Evolutionary conservation across 2,329 filamentous ascomycete species (phyloP).

Genomic region (Ambrosiella beaveri): DNA sequence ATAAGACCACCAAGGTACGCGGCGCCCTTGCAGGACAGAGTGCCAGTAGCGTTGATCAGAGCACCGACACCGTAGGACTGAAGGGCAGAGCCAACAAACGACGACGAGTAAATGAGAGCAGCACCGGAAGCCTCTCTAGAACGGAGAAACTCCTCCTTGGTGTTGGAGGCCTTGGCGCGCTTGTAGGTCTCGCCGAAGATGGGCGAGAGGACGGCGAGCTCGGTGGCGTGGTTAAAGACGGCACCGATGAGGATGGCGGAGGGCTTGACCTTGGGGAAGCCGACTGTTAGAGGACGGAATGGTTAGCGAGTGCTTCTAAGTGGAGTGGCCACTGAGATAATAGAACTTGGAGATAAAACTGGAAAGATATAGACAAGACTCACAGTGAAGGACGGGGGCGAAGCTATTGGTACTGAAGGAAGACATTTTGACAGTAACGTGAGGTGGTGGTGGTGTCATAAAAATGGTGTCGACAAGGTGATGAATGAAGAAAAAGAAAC

Average conservation of each 20-base stretch:
- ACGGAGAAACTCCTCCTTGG: slow-evolving; percentile 89
- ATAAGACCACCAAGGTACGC: slow-evolving; percentile 82
- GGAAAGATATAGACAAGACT: neutral
- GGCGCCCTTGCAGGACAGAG: slow-evolving; percentile 90
- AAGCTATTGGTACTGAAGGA: slow-evolving; percentile 9
- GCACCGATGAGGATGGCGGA: slow-evolving; percentile 94
- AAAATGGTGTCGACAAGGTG: neutral
- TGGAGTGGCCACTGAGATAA: neutral
- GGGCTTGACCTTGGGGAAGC: slow-evolving; percentile 70
- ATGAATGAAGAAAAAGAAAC: slow-evolving; percentile 2
- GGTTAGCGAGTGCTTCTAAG: neutral
- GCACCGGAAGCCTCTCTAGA: slow-evolving; percentile 83
- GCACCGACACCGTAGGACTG: slow-evolving; percentile 83
- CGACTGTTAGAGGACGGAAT: slow-evolving; percentile 17
- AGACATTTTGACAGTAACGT: slow-evolving; percentile 8
- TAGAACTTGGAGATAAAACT: neutral
- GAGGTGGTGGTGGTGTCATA: neutral
- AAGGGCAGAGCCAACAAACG: slow-evolving; percentile 70
- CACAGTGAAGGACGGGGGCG: slow-evolving; percentile 12
- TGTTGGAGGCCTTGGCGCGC: slow-evolving; percentile 77
- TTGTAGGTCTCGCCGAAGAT: slow-evolving; percentile 92
- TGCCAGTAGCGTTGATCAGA: slow-evolving; percentile 86
- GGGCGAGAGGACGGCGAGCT: slow-evolving; percentile 71
- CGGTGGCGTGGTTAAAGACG: slow-evolving; percentile 84
- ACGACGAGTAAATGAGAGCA: slow-evolving; percentile 78